Percentiles rank a stretch among this genome's conserved stretches.
phyloP scores from a whole-genome alignment of 2,329 filamentous ascomycete species.

The Diaporthe amygdali region DNA sequence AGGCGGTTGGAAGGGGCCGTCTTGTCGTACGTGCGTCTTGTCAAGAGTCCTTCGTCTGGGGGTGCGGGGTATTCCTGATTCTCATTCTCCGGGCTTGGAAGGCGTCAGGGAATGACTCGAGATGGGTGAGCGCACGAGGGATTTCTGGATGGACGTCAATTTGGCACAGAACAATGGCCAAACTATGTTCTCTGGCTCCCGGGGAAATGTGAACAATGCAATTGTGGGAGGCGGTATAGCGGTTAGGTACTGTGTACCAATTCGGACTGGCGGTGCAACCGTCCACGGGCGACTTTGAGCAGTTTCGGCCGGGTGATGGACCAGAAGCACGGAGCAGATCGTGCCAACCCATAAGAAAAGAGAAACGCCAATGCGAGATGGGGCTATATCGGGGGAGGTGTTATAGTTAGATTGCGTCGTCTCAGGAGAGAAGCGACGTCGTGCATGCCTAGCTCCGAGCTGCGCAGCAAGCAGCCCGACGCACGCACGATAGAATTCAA shows the following conservation, averaged over 20 bases:
- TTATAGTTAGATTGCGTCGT: conserved; percentile 6
- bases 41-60: not conserved
- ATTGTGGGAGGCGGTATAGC: not conserved
- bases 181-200: not conserved
- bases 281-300: not conserved
- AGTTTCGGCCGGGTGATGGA: not conserved
- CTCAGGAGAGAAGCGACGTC: conserved; percentile 10
- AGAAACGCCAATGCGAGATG: not conserved
- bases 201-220: not conserved
- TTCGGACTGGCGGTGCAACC: not conserved
- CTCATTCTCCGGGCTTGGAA: not conserved
- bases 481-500: not conserved
- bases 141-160: not conserved
- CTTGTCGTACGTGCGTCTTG: not conserved
- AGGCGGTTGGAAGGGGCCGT: not conserved
- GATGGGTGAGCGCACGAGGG: too few species aligned
- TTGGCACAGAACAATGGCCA: not conserved
- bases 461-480: too few species aligned
- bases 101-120: not conserved
- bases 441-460: not conserved
- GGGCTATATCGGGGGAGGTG: not conserved
- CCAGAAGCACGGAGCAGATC: not conserved
- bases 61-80: not conserved
- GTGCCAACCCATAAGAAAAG: not conserved
- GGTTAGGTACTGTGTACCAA: not conserved